Evolutionary conservation across 2,329 filamentous ascomycete species (phyloP), one percentile per base, ranked within the genome.

Genomic region (Xylaria arbuscula): DNA sequence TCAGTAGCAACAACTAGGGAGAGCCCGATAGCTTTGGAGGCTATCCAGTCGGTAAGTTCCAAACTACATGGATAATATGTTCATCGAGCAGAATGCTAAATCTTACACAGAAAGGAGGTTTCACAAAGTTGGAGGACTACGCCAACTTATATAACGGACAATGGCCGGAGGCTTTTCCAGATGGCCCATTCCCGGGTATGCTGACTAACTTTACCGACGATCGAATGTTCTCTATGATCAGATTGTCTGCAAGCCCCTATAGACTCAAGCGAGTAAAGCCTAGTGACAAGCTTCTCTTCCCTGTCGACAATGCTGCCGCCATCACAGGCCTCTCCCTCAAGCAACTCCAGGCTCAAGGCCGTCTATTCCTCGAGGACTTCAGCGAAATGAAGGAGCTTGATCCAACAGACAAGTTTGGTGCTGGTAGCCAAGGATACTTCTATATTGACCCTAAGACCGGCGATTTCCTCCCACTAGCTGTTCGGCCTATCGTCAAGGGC

Each of bases 401-500:
- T 17, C 55, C 63, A 9, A 71, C 63, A 1, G 64, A 70, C 2
- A 77, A 79, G 42, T 85, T 78, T 64, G 76, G 78, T 1, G 82
- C 81, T 1, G 80, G 81, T 10, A 84, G 81, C 68, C 80, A 82
- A 53, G 84, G 81, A 0, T 83, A 83, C 68, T 86, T 86, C 74
- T 86, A 80, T 74, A 81, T 85, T 50, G 74, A 81, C 60, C 71
- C 78, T 0, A 65, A 68, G n/a, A 79, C 78, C 4, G 78, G 78
- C 11, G 74, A 85, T 47, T 84, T 86, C 67, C 73, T 86, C 6
- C 84, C 84, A 3, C 76, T 86, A 24, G 83, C 83, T 2, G 84
- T 86, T 69, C 80, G 81, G 67, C 65, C 66, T 34, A 82, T 83
- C n/a, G 84, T 84, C 65, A 64, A 68, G 15, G 66, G 66, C 19